Evolutionary conservation across 352 stramenopile genomes (phyloP), one percentile per base, ranked within the genome.

Genomic region (Pythium volutum): DNA sequence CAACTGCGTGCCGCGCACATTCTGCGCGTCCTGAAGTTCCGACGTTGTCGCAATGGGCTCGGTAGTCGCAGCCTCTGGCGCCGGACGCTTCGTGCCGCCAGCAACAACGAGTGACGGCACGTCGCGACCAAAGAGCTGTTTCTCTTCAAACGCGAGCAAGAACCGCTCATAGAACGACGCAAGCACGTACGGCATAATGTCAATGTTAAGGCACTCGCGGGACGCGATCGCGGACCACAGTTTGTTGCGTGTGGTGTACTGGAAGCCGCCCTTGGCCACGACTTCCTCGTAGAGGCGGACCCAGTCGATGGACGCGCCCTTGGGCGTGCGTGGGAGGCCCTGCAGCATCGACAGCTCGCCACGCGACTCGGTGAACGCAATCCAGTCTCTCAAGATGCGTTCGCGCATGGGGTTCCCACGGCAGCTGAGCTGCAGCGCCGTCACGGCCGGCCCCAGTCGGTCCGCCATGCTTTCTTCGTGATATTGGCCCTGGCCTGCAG

Each of bases 271-370:
- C 27, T 75, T 76, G 55, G 71, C 69, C 47, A 86, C 84, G 34
- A 93, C 81, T 55, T 91, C 84, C 57, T 93, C 84, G 68, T 93
- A 93, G 53, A 93, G 67, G 41, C 82, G 74, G 22, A 93, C 67
- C 76, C 83, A 89, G 69, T 91, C 81, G 62, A 93, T 85, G 2
- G 70, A 20, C 29, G 64, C 69, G 46, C 79, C 79, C 11, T 80
- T 70, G 2, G 76, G 77, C 31, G 73, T 79, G 64, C 74, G 79
- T 10, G 81, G 81, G 47, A 91, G 73, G 4, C 16, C 55, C 38
- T 84, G 79, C 18, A 91, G 70, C 38, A 73, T 52, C 33, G 62
- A 33, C 16, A 74, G 42, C 66, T 89, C 77, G 0, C 69, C 70
- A 1, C 81, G 79, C 14, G 66, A 20, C 58, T 91, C 81, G 2